Evolutionary conservation across 805 yeast genomes (phyloP).

Genomic region (Barnettozyma pratensis): DNA sequence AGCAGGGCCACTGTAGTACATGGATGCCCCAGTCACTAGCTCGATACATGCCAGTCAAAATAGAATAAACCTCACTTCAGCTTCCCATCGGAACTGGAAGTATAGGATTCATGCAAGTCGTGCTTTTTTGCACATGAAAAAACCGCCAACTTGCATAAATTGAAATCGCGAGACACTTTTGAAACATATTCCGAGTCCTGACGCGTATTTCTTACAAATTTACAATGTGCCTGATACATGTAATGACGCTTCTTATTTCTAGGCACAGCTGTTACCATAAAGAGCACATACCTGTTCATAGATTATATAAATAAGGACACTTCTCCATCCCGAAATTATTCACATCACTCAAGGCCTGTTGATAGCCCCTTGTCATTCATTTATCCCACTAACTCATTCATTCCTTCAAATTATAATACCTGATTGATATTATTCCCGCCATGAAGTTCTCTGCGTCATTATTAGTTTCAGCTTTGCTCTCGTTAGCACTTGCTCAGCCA

Average conservation of each 20-base stretch:
- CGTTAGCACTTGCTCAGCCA: slow-evolving; percentile 14
- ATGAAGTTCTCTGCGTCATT: slow-evolving; percentile 13
- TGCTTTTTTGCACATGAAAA: neutral
- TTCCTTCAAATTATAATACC: neutral
- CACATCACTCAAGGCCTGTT: neutral
- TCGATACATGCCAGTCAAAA: no score
- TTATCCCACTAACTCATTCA: neutral
- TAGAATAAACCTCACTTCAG: no score
- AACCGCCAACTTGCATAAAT: slow-evolving; percentile 4
- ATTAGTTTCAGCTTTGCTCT: slow-evolving; percentile 2
- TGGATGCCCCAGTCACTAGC: no score
- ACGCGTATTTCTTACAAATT: neutral
- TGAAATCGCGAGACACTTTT: neutral
- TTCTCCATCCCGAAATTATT: neutral
- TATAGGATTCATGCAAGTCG: neutral
- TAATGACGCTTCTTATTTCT: neutral
- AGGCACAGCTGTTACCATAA: neutral
- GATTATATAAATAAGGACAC: neutral
- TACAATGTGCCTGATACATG: neutral
- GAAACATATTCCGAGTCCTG: neutral
- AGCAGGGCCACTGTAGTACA: no score
- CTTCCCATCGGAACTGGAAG: neutral
- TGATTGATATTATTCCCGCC: neutral
- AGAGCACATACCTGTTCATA: neutral
- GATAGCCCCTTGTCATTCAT: neutral